Evolutionary conservation across 805 yeast species (phyloP).

Genomic region (Candida insectorum): DNA sequence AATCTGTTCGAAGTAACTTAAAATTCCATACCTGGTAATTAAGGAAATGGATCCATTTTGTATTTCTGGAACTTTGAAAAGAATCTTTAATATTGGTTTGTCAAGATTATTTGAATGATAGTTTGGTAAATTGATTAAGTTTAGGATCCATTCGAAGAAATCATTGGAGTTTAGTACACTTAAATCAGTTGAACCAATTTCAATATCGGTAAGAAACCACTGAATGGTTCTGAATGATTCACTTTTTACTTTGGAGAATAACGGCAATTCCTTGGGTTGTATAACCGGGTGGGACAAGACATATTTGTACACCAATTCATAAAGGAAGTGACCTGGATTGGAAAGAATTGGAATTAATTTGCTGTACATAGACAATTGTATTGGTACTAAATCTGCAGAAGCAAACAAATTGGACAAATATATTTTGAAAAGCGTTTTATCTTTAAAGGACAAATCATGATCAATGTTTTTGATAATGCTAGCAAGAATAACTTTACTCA

Average conservation of each 20-base stretch:
- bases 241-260: conserved; percentile 37
- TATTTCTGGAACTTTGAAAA: conserved; percentile 48
- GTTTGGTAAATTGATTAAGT: conserved; percentile 47
- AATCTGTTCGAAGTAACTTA: conserved; percentile 27
- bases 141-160: conserved; percentile 65
- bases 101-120: conserved; percentile 40
- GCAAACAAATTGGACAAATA: conserved; percentile 47
- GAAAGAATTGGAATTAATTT: conserved; percentile 53
- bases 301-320: conserved; percentile 68
- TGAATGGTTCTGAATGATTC: conserved; percentile 53
- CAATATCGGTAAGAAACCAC: conserved; percentile 48
- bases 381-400: conserved; percentile 19
- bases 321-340: conserved; percentile 71
- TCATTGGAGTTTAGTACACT: conserved; percentile 49
- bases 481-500: conserved; percentile 43
- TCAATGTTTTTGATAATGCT: conserved; percentile 44
- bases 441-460: conserved; percentile 43
- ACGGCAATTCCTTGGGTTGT: conserved; percentile 42
- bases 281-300: conserved; percentile 54
- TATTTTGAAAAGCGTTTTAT: conserved; percentile 51
- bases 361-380: conserved; percentile 55
- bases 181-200: conserved; percentile 40
- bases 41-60: conserved; percentile 58
- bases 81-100: conserved; percentile 35
- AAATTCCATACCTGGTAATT: conserved; percentile 52